Evolutionary conservation across 257 asterid genomes (phyloP).

Genomic region (Leptodermis oblonga): DNA sequence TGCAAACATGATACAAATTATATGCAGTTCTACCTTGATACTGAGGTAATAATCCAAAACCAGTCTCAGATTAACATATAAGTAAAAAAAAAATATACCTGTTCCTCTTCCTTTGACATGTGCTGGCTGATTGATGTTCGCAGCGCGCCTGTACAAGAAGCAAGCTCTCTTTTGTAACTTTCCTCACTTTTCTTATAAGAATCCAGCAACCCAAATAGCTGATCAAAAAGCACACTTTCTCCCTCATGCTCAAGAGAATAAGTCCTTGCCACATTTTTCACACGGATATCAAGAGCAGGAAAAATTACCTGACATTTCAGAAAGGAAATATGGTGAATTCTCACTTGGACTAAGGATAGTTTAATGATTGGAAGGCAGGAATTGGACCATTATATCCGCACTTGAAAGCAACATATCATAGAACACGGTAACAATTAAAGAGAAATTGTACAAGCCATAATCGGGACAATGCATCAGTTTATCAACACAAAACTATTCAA

Average conservation of each 20-base stretch:
- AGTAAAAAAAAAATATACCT: conserved; percentile 37
- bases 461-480: not conserved
- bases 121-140: conserved; percentile 96
- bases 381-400: not conserved
- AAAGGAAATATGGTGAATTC: conserved; percentile 1
- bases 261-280: conserved; percentile 95
- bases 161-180: conserved; percentile 83
- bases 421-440: not conserved
- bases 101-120: conserved; percentile 99
- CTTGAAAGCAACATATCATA: not conserved
- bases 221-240: conserved; percentile 92
- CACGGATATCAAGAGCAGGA: conserved; percentile 98
- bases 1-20: not conserved
- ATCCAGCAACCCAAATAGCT: conserved; percentile 70
- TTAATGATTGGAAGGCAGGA: conserved; percentile 2
- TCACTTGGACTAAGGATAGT: not conserved
- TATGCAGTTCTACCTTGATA: not conserved
- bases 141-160: conserved; percentile 94
- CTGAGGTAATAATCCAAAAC: not conserved
- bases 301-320: conserved; percentile 48
- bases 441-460: not conserved
- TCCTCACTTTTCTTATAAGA: conserved; percentile 60
- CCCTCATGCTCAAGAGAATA: conserved; percentile 99
- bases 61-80: not conserved
- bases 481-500: not conserved